phyloP scores from a whole-genome alignment of 176 grass and related monocot genomes.

The Eleusine indica region DNA sequence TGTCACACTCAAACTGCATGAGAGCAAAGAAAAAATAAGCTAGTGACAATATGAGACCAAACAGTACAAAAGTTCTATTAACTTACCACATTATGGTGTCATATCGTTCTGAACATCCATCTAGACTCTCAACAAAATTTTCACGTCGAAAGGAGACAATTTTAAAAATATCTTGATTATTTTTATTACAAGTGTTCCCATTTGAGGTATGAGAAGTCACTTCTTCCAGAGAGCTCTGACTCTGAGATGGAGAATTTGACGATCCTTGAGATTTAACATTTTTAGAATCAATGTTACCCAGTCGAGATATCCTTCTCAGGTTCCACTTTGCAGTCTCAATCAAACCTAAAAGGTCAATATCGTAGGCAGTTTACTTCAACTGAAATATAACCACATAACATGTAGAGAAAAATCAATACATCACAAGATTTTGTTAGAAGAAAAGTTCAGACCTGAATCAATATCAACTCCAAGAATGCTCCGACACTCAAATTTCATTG shows the following conservation, averaged over 20 bases:
- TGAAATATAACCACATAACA: constrained; percentile 7
- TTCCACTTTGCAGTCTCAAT: constrained; percentile 84
- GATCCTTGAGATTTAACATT: constrained; percentile 16
- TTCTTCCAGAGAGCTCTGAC: constrained; percentile 29
- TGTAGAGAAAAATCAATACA: constrained; percentile 2
- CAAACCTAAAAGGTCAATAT: constrained; percentile 64
- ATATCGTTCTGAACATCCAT: constrained; percentile 72
- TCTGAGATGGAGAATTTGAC: constrained; percentile 28
- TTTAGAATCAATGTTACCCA: constrained; percentile 37
- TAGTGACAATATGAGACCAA: background rate
- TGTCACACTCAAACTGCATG: constrained; percentile 93
- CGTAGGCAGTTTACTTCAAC: background rate
- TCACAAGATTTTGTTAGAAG: constrained; percentile 19
- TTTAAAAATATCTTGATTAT: constrained; percentile 49
- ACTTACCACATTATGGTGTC: constrained; percentile 92
- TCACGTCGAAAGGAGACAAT: constrained; percentile 63
- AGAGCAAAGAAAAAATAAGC: constrained; percentile 34
- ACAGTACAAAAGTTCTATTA: constrained; percentile 21
- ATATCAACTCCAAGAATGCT: constrained; percentile 94
- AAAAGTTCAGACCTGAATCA: constrained; percentile 59
- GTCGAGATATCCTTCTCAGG: constrained; percentile 55
- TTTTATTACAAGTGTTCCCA: constrained; percentile 28
- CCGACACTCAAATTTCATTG: constrained; percentile 74
- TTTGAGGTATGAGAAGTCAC: constrained; percentile 37
- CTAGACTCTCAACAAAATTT: constrained; percentile 75